phyloP scores from a whole-genome alignment of 176 grass and related monocot genomes.

The Avena insularis region DNA sequence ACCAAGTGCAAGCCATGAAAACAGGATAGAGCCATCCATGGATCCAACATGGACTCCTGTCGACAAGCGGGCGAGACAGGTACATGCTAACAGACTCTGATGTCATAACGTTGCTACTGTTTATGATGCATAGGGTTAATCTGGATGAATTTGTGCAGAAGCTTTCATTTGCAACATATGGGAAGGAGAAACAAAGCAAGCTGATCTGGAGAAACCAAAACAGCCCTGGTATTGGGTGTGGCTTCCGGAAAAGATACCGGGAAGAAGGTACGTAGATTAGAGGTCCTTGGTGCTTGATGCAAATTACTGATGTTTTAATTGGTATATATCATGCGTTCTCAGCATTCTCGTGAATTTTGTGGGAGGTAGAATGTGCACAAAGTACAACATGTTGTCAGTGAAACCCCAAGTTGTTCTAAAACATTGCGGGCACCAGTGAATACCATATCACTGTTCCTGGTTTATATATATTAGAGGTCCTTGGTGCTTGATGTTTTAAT shows the following conservation, averaged over 20 bases:
- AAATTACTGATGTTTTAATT: slow-evolving; percentile 41
- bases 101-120: slow-evolving; percentile 12
- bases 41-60: slow-evolving; percentile 81
- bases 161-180: slow-evolving; percentile 79
- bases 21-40: slow-evolving; percentile 51
- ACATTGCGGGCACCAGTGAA: not conserved
- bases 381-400: not conserved
- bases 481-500: slow-evolving; percentile 30
- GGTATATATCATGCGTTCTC: slow-evolving; percentile 24
- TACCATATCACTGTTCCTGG: not conserved
- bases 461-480: slow-evolving; percentile 1
- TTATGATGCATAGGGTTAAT: slow-evolving; percentile 34
- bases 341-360: not conserved
- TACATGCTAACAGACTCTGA: slow-evolving; percentile 34
- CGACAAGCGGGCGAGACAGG: slow-evolving; percentile 94
- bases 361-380: slow-evolving; percentile 14
- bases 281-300: not conserved
- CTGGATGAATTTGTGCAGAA: slow-evolving; percentile 63
- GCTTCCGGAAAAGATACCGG: slow-evolving; percentile 65
- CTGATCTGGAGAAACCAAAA: slow-evolving; percentile 79
- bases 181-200: slow-evolving; percentile 93
- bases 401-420: not conserved
- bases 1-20: slow-evolving; percentile 44
- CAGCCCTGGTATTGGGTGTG: slow-evolving; percentile 63
- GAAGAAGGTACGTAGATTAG: slow-evolving; percentile 57